Conservation (phyloP, 2,329 filamentous ascomycete genomes). For the Metarhizium brunneum region DNA sequence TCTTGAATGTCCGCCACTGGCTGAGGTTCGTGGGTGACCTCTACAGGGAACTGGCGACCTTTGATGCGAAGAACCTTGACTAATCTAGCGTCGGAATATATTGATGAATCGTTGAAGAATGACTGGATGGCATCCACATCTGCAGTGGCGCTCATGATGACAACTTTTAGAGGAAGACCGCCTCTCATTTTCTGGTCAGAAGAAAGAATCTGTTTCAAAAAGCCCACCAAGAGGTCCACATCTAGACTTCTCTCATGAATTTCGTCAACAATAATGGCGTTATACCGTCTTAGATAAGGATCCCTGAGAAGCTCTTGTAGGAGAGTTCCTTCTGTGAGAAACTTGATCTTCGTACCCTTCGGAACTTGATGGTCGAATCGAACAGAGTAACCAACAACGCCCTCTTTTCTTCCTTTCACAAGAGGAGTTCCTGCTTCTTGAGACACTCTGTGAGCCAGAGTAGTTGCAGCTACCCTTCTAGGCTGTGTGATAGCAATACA, state of each 20-base stretch:
- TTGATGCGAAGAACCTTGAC: constrained; percentile 56
- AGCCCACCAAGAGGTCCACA: constrained; percentile 83
- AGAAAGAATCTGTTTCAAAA: constrained; percentile 68
- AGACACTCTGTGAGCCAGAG: constrained; percentile 78
- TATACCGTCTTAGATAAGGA: constrained; percentile 74
- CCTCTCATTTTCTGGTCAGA: constrained; percentile 55
- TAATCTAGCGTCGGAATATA: constrained; percentile 4
- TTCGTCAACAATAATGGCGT: constrained; percentile 86
- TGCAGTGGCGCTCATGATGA: constrained; percentile 95
- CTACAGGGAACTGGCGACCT: constrained; percentile 80
- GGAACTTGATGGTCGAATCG: constrained; percentile 84
- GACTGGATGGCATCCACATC: constrained; percentile 69
- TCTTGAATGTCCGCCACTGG: constrained; percentile 78
- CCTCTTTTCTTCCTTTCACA: constrained; percentile 27
- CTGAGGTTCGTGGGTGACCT: constrained; percentile 62
- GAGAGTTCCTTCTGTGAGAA: constrained; percentile 91
- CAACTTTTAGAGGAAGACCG: constrained; percentile 71
- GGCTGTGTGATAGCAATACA: constrained; percentile 93
- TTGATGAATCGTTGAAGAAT: constrained; percentile 53
- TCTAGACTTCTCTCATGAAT: constrained; percentile 95
- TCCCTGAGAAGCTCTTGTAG: constrained; percentile 88
- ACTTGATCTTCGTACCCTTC: constrained; percentile 81
- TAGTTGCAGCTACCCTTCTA: constrained; percentile 85
- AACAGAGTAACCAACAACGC: constrained; percentile 80
- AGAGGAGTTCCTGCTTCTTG: constrained; percentile 58